phyloP scores from a whole-genome alignment of 73 alveolate species.

The Paramecium biaurelia region DNA sequence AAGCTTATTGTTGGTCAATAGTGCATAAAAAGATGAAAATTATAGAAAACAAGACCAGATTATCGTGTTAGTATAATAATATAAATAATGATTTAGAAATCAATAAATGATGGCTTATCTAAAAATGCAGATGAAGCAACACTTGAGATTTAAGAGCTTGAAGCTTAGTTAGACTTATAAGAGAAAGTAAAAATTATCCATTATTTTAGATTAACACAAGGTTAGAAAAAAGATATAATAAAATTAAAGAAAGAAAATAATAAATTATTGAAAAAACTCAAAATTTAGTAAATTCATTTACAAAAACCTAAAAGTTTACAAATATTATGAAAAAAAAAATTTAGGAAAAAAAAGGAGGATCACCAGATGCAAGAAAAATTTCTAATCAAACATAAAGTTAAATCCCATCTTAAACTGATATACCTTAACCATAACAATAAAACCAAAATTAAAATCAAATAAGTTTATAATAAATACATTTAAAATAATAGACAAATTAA shows the following conservation, averaged over 20 bases:
- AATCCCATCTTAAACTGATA: background rate
- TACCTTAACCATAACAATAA: background rate
- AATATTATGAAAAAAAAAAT: slow-evolving; percentile 40
- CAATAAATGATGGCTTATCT: background rate
- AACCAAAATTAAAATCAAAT: background rate
- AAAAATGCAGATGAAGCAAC: background rate
- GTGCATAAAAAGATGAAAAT: background rate
- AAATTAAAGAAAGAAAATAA: background rate
- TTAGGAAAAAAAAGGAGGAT: background rate
- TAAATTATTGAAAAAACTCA: background rate
- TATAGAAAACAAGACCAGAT: background rate
- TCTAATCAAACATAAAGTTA: background rate
- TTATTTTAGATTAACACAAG: background rate
- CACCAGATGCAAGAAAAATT: background rate
- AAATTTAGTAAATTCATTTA: background rate
- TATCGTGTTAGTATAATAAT: background rate
- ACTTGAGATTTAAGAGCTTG: background rate
- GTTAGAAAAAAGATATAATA: background rate
- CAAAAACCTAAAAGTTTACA: slow-evolving; percentile 11
- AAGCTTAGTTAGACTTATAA: background rate
- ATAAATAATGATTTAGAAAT: background rate
- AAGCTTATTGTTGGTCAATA: background rate
- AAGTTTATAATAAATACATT: background rate
- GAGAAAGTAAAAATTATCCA: background rate
- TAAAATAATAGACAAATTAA: background rate